Conservation (phyloP, 805 yeast species). For the Teunomyces cretensis region DNA sequence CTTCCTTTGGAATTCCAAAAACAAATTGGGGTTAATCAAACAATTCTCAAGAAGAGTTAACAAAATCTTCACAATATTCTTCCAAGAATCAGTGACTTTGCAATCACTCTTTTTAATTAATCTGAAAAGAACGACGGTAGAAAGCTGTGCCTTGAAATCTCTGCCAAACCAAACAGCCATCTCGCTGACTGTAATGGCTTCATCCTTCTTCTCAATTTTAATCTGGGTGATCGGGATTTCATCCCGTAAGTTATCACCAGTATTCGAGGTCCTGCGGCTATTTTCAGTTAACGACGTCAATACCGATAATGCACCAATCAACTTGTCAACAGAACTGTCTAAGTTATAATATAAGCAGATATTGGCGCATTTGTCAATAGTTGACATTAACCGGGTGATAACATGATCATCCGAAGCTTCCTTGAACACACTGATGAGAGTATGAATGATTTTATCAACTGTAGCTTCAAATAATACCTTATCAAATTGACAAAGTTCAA, state of each 20-base stretch:
- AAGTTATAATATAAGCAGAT: constrained; percentile 68
- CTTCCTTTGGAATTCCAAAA: constrained; percentile 61
- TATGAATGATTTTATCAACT: constrained; percentile 65
- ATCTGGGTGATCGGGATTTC: constrained; percentile 38
- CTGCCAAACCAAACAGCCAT: constrained; percentile 81
- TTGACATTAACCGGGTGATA: constrained; percentile 81
- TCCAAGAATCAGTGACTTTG: constrained; percentile 59
- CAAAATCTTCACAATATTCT: constrained; percentile 54
- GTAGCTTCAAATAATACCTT: constrained; percentile 63
- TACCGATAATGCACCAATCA: constrained; percentile 65
- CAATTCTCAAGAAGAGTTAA: constrained; percentile 71
- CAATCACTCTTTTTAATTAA: constrained; percentile 61
- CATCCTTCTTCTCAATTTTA: constrained; percentile 52
- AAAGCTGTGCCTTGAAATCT: constrained; percentile 88
- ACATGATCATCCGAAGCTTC: constrained; percentile 90
- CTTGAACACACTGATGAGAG: constrained; percentile 75
- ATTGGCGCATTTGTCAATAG: constrained; percentile 79
- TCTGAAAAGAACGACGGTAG: constrained; percentile 82
- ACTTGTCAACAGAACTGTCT: constrained; percentile 56
- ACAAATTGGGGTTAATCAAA: constrained; percentile 60
- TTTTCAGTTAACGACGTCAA: constrained; percentile 58
- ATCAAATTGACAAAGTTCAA: constrained; percentile 58
- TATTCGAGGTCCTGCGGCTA: not conserved
- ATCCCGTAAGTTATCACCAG: constrained; percentile 19
- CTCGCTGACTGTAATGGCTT: constrained; percentile 73